These are phyloP conservation scores for Tolypocladium amazonense DNA, from an alignment of 2,329 filamentous ascomycete genomes.

Conservation along the genomic window DNA sequence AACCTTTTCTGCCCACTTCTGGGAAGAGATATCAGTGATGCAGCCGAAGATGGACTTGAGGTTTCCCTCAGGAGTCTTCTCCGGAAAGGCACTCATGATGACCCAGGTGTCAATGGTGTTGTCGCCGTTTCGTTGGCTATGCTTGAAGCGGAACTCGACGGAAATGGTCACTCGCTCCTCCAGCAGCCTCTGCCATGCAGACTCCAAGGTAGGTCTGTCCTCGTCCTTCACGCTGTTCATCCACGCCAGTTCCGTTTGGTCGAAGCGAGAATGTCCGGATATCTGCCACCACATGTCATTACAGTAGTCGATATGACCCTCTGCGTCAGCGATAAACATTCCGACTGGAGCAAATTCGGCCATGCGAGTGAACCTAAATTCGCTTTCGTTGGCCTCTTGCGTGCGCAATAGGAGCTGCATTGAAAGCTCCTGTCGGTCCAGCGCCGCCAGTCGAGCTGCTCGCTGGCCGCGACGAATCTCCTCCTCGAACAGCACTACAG, in stretches of 20 bases:
- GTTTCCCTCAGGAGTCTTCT: slow-evolving; percentile 50
- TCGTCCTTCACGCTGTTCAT: slow-evolving; percentile 61
- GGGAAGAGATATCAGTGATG: slow-evolving; percentile 75
- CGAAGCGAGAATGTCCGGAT: slow-evolving; percentile 51
- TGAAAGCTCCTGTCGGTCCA: slow-evolving; percentile 68
- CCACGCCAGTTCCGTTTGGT: slow-evolving; percentile 53
- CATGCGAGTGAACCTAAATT: slow-evolving; percentile 75
- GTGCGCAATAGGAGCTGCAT: slow-evolving; percentile 60
- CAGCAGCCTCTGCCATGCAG: slow-evolving; percentile 53
- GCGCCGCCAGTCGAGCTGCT: slow-evolving; percentile 62
- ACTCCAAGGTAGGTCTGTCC: slow-evolving; percentile 47
- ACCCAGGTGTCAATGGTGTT: slow-evolving; percentile 63
- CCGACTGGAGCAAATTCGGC: slow-evolving; percentile 76
- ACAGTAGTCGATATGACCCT: slow-evolving; percentile 64
- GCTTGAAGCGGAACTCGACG: slow-evolving; percentile 67
- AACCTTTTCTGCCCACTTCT: slow-evolving; percentile 75
- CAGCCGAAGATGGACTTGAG: slow-evolving; percentile 70
- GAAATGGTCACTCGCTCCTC: slow-evolving; percentile 53
- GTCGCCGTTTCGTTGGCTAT: slow-evolving; percentile 49
- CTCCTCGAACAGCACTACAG: slow-evolving; percentile 73
- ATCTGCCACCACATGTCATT: slow-evolving; percentile 74
- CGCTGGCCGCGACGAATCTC: slow-evolving; percentile 66
- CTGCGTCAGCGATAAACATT: slow-evolving; percentile 70
- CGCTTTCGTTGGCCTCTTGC: slow-evolving; percentile 53
- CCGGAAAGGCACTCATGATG: slow-evolving; percentile 65